Base-by-base conservation (phyloP, 371 early-diverging fungal species). In the Mycotypha africana region DNA sequence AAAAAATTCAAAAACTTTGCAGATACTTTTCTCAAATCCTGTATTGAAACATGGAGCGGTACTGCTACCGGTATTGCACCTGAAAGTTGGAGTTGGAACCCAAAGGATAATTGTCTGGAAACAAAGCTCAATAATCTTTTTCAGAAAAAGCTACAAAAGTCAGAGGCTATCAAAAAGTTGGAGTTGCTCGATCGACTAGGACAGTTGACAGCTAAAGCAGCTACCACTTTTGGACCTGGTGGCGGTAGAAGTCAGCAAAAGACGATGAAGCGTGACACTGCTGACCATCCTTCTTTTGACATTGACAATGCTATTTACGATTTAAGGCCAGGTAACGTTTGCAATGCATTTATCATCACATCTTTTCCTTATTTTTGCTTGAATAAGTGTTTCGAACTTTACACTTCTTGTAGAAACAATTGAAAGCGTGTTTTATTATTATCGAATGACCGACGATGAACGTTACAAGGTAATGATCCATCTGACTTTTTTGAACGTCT, bases 371-470 rank as follows among this genome's bases (percentile, higher is more conserved):
- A n/a, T n/a, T n/a, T n/a, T n/a, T n/a, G n/a, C n/a, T n/a, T n/a
- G n/a, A n/a, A n/a, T n/a, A n/a, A n/a, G n/a, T n/a, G n/a, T n/a
- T n/a, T n/a, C n/a, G n/a, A n/a, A n/a, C n/a, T n/a, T n/a, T n/a
- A n/a, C n/a, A n/a, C n/a, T 28, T 28, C 11, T 8, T 28, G 5
- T 70, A 56, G 91, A 91, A 68, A 82, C 84, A 0, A 51, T 88
- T 19, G 92, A 91, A 57, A 79, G 82, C 43, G 43, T 91, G 7
- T 89, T 88, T 68, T 65, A 78, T 21, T 56, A 81, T 49, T 86
- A 76, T 40, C 74, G 89, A 17, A 51, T 84, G 15, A 87, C 89
- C 16, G 82, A 81, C 1, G 70, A 88, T 47, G 58, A 49, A 32
- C 67, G 56, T 31, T 89, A 78, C 38, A n/a, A n/a, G n/a, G n/a